These are phyloP conservation scores for Fusarium cicatricum DNA, from an alignment of 2,329 filamentous ascomycete genomes.

Conservation along the genomic window DNA sequence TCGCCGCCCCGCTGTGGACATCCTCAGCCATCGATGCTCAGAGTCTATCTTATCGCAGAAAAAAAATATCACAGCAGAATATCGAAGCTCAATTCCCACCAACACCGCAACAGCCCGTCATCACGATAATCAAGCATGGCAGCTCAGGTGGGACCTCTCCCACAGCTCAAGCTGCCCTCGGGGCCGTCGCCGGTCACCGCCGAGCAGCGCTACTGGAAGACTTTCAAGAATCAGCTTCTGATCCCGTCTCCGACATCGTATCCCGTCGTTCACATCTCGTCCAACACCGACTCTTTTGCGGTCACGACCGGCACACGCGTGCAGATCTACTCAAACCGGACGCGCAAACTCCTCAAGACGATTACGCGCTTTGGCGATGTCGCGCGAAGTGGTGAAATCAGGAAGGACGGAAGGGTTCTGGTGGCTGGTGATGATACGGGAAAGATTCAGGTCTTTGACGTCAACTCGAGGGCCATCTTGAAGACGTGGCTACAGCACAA, in stretches of 20 bases:
- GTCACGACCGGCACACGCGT: conserved; percentile 94
- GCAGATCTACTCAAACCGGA: conserved; percentile 92
- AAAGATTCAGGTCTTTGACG: conserved; percentile 93
- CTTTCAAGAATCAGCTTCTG: conserved; percentile 90
- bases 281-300: conserved; percentile 79
- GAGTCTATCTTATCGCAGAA: conserved; percentile 37
- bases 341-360: conserved; percentile 90
- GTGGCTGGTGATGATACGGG: conserved; percentile 93
- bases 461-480: conserved; percentile 85
- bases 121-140: conserved; percentile 68
- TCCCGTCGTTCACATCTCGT: conserved; percentile 89
- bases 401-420: conserved; percentile 86
- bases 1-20: conserved; percentile 12
- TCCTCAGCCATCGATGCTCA: conserved; percentile 30
- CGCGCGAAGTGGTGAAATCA: conserved; percentile 87
- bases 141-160: conserved; percentile 81
- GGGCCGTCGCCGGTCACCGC: conserved; percentile 85
- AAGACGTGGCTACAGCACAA: conserved; percentile 96
- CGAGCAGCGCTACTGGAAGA: conserved; percentile 96
- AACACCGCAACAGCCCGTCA: conserved; percentile 26
- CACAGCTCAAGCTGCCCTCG: conserved; percentile 82
- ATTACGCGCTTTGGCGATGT: conserved; percentile 94
- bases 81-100: conserved; percentile 14
- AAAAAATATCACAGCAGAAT: conserved; percentile 41
- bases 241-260: conserved; percentile 91